Evolutionary conservation across 805 yeast genomes (phyloP).

Genomic region (Clavispora fructus): DNA sequence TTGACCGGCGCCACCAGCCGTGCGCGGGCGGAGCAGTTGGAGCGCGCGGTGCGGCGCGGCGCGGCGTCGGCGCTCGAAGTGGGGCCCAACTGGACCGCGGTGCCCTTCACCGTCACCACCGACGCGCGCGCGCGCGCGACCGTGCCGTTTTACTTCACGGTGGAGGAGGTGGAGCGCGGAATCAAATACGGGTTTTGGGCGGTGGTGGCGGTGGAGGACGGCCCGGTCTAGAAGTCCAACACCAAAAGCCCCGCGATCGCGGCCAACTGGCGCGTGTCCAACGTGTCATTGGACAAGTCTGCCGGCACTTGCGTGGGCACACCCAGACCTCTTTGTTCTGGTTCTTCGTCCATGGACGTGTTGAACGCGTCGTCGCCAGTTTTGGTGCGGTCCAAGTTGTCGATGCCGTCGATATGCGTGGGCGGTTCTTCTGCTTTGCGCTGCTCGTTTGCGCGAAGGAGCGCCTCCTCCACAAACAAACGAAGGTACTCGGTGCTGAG

Average conservation of each 20-base stretch:
- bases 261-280: conserved; percentile 52
- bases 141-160: conserved; percentile 27
- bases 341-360: conserved; percentile 11
- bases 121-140: neutral
- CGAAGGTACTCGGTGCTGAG: conserved; percentile 50
- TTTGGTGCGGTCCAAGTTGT: conserved; percentile 16
- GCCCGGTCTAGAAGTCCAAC: neutral
- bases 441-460: conserved; percentile 52
- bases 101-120: conserved; percentile 22
- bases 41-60: conserved; percentile 18
- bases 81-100: conserved; percentile 31
- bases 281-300: conserved; percentile 21
- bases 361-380: conserved; percentile 12
- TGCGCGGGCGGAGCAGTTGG: conserved; percentile 27
- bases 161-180: conserved; percentile 17
- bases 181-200: conserved; percentile 27
- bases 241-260: conserved; percentile 53
- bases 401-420: conserved; percentile 29
- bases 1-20: conserved; percentile 24
- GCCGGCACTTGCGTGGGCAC: conserved; percentile 12
- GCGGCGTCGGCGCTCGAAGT: conserved; percentile 6
- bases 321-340: conserved; percentile 11
- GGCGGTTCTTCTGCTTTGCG: conserved; percentile 28
- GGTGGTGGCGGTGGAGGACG: conserved; percentile 3
- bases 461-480: conserved; percentile 56